These are phyloP conservation scores for Acanthamoeba culbertsoni DNA, from an alignment of 208 protist genomes.

Conservation along the genomic window DNA sequence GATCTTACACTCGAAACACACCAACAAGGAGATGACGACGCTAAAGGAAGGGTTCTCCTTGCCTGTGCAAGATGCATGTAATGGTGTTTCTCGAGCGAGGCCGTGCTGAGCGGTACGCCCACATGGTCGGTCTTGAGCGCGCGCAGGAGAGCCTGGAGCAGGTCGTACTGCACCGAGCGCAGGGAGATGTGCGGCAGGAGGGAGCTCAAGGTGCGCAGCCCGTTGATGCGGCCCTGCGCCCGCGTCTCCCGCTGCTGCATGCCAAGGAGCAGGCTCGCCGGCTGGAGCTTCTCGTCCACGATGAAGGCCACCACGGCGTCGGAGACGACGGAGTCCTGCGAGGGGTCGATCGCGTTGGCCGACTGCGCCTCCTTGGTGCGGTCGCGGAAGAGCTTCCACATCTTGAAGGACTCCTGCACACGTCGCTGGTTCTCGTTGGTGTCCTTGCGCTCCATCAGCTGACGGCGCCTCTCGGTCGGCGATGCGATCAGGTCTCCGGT, in stretches of 20 bases:
- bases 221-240: background rate
- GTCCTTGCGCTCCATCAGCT: conserved; percentile 1
- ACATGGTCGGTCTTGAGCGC: background rate
- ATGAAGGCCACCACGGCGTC: conserved; percentile 7
- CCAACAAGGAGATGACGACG: too few species aligned
- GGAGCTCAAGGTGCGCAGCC: background rate
- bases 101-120: background rate
- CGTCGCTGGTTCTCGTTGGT: conserved; percentile 48
- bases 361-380: conserved; percentile 18
- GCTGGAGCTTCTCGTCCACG: conserved; percentile 19
- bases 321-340: background rate
- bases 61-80: conserved; percentile 2
- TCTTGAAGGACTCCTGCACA: conserved; percentile 55
- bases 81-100: background rate
- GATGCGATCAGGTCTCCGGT: background rate
- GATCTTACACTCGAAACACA: too few species aligned
- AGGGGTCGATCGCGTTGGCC: background rate
- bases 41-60: too few species aligned
- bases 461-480: background rate
- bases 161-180: background rate
- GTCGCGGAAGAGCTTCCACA: conserved; percentile 53
- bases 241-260: background rate
- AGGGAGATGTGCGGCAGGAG: background rate
- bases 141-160: background rate
- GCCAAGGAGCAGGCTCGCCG: background rate